Percentiles rank a stretch among this genome's conserved stretches.
phyloP scores from a whole-genome alignment of 2,329 filamentous ascomycete genomes.

The Cytospora chrysosperma region DNA sequence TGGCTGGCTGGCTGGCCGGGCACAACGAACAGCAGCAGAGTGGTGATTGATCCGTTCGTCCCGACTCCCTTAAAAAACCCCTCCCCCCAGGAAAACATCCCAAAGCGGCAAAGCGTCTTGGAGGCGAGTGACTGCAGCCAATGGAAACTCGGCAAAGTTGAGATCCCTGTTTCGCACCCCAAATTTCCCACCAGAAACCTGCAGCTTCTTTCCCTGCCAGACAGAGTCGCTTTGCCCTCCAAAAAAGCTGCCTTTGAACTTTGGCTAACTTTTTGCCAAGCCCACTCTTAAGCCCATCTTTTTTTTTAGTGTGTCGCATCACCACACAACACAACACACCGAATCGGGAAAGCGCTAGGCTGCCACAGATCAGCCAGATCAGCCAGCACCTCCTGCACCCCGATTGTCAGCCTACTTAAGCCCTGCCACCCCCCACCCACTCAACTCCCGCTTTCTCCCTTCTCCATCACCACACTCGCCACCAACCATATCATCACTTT shows the following conservation, averaged over 20 bases:
- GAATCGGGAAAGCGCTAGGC: constrained; percentile 30
- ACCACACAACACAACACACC: constrained; percentile 21
- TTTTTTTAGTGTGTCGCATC: background rate
- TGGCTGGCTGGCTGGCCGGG: too few species aligned
- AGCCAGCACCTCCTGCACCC: constrained; percentile 34
- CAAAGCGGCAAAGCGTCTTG: constrained; percentile 26
- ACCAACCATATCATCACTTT: constrained; percentile 5
- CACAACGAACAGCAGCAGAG: too few species aligned
- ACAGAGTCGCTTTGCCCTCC: constrained; percentile 20
- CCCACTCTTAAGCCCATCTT: background rate
- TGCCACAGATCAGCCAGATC: constrained; percentile 34
- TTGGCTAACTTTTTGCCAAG: constrained; percentile 14
- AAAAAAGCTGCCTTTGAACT: constrained; percentile 28
- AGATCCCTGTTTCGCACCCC: constrained; percentile 19
- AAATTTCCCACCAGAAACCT: constrained; percentile 25
- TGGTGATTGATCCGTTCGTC: too few species aligned
- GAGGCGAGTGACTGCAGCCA: constrained; percentile 26
- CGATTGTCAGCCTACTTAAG: constrained; percentile 38
- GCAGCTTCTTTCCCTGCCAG: constrained; percentile 29
- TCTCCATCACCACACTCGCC: constrained; percentile 32
- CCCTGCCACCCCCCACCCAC: constrained; percentile 44
- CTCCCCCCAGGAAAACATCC: constrained; percentile 5
- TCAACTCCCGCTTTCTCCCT: constrained; percentile 37
- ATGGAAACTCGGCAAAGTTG: constrained; percentile 29
- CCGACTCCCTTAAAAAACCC: too few species aligned